Percentiles rank a stretch among this genome's conserved stretches.
Evolutionary conservation across 345 rosid genomes (phyloP).

Genomic region (Arabidopsis thaliana): TAIR10.1 NC_003071.7:19691501-19692000

Average conservation of each 20-base stretch:
- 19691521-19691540: conserved; percentile 76
- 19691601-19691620: conserved; percentile 44
- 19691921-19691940: conserved; percentile 80
- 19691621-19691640: conserved; percentile 2
- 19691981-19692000: conserved; percentile 13
- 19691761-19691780: conserved; percentile 78
- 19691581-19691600: conserved; percentile 96
- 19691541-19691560: conserved; percentile 76
- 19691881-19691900: conserved; percentile 91
- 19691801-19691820: neutral
- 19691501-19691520: conserved; percentile 67
- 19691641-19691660: conserved; percentile 4
- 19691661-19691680: conserved; percentile 86
- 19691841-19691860: neutral
- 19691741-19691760: conserved; percentile 75
- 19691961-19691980: conserved; percentile 78
- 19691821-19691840: conserved; percentile 10
- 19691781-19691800: conserved; percentile 35
- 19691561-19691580: conserved; percentile 83
- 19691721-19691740: conserved; percentile 68
- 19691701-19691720: conserved; percentile 93
- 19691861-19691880: conserved; percentile 77
- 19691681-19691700: conserved; percentile 75
- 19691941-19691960: conserved; percentile 74
- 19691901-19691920: conserved; percentile 94